Conservation (phyloP, 345 rosid genomes). For the Angophora floribunda region DNA sequence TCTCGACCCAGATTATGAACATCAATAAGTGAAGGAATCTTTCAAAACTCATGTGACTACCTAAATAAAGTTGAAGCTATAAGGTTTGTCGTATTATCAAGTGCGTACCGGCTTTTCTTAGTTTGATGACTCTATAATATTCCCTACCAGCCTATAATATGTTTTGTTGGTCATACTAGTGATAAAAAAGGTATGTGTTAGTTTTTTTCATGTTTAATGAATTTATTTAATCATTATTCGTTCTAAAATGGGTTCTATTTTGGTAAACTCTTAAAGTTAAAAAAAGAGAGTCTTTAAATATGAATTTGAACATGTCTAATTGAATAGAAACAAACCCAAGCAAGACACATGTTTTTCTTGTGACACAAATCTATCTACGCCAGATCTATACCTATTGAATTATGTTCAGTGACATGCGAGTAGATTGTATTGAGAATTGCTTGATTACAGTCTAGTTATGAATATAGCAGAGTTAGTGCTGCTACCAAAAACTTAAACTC, state of each 20-base stretch:
- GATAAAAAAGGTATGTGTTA: too few relatives aligned
- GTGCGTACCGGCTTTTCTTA: not conserved
- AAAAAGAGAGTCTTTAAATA: not conserved
- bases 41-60: not conserved
- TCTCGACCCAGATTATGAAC: not conserved
- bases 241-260: not conserved
- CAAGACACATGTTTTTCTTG: not conserved
- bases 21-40: not conserved
- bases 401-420: fast-evolving
- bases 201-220: not conserved
- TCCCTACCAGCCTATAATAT: too few relatives aligned
- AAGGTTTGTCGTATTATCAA: not conserved
- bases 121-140: not conserved
- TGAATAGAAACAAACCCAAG: not conserved
- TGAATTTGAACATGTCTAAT: not conserved
- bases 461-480: not conserved
- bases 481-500: not conserved
- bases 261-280: not conserved
- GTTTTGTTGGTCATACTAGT: too few relatives aligned
- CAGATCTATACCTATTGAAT: not conserved
- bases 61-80: not conserved
- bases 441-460: not conserved
- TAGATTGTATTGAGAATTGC: not conserved
- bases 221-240: not conserved
- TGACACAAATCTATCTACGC: not conserved